A percentile compares a stretch with the other conserved stretches of the same genome.
Conservation (phyloP, 306 rosid species). For the Medicago truncatula region DNA sequence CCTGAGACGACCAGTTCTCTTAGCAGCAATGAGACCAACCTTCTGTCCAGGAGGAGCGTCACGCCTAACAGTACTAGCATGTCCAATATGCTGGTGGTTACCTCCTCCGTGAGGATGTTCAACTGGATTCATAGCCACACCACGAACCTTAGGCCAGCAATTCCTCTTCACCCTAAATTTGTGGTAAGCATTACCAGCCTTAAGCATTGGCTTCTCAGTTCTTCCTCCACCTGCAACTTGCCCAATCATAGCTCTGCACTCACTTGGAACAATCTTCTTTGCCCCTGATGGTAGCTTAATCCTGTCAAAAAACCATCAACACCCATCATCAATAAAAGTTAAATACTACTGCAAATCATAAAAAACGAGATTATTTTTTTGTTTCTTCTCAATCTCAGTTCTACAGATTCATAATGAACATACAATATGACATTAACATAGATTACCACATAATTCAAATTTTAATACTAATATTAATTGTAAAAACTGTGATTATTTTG, state of each 20-base stretch:
- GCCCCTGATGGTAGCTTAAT: constrained; percentile 85
- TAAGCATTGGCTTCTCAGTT: constrained; percentile 78
- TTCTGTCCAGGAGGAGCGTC: constrained; percentile 88
- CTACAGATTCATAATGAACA: not conserved
- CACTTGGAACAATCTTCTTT: constrained; percentile 81
- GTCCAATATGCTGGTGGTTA: constrained; percentile 90
- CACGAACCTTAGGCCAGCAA: constrained; percentile 94
- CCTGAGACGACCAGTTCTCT: constrained; percentile 82
- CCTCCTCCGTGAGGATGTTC: constrained; percentile 98
- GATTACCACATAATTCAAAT: too few species aligned
- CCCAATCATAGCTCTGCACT: constrained; percentile 82
- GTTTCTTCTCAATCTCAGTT: not conserved
- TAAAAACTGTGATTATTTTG: too few species aligned
- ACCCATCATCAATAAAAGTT: not conserved
- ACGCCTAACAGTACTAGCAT: constrained; percentile 77
- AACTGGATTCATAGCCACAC: constrained; percentile 95
- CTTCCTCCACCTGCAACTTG: constrained; percentile 94
- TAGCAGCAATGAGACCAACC: constrained; percentile 88
- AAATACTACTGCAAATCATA: not conserved
- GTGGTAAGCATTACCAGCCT: constrained; percentile 88
- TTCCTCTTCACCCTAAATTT: constrained; percentile 83
- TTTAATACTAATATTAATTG: not conserved
- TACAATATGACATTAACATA: not conserved
- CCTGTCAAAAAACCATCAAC: constrained; percentile 38
- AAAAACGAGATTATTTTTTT: not conserved